Percentiles rank a stretch among this genome's conserved stretches.
phyloP scores from a whole-genome alignment of 1,284 basidiomycete species.

The Rhodofomes roseus region DNA sequence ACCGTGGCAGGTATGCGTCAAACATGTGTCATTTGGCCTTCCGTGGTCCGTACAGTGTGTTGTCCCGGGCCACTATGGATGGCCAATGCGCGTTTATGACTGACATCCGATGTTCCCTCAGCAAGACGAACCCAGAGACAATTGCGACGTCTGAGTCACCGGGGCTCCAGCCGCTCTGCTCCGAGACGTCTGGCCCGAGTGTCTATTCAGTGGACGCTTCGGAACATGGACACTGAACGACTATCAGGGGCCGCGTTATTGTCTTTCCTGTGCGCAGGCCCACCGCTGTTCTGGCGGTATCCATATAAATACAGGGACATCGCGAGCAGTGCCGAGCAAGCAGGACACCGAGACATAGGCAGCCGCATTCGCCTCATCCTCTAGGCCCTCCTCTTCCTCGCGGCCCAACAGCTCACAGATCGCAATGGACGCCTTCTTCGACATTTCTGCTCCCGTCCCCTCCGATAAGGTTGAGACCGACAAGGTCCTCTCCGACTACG shows the following conservation, averaged over 20 bases:
- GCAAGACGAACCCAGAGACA: not conserved
- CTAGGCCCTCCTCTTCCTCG: not conserved
- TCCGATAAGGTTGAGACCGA: constrained; percentile 3
- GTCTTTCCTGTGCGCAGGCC: not conserved
- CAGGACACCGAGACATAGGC: not conserved
- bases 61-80: not conserved
- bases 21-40: no score
- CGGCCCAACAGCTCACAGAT: not conserved
- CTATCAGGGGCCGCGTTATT: not conserved
- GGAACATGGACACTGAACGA: not conserved
- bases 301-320: not conserved
- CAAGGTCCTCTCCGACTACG: constrained; percentile 5
- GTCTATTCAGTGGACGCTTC: not conserved
- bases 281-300: not conserved
- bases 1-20: no score
- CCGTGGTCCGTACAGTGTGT: no score
- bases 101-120: not conserved
- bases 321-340: not conserved
- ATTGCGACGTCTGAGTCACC: not conserved
- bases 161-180: not conserved
- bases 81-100: not conserved
- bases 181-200: not conserved
- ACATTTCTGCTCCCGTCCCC: constrained; percentile 6
- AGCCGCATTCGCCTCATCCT: not conserved
- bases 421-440: constrained; percentile 11